phyloP scores from a whole-genome alignment of 768 basidiomycete genomes.

The Hemileccinum impolitum region DNA sequence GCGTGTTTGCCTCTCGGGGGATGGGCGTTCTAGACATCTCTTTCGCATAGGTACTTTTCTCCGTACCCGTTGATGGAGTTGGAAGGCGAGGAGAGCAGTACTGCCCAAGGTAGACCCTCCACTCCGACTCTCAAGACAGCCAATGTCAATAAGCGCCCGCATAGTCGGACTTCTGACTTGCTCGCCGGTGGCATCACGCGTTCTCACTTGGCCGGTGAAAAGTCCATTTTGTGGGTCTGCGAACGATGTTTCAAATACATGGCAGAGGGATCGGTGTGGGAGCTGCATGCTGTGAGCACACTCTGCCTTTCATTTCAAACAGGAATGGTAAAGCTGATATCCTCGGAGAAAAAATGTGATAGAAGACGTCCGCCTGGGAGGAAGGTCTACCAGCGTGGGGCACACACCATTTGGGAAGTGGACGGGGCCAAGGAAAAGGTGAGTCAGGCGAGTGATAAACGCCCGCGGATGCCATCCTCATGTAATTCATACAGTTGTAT shows the following conservation, averaged over 20 bases:
- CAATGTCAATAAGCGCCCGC: conserved; percentile 54
- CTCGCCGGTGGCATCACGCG: conserved; percentile 60
- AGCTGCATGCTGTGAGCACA: conserved; percentile 57
- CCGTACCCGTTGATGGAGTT: conserved; percentile 80
- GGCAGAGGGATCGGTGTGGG: conserved; percentile 69
- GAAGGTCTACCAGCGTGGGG: conserved; percentile 88
- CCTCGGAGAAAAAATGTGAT: conserved; percentile 60
- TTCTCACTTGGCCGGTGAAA: conserved; percentile 42
- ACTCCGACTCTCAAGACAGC: conserved; percentile 40
- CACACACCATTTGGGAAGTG: conserved; percentile 92
- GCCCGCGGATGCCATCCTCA: background rate
- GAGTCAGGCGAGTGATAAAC: conserved; percentile 13
- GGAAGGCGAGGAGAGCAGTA: conserved; percentile 51
- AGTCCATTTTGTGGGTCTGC: conserved; percentile 73
- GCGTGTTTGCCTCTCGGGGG: conserved; percentile 26
- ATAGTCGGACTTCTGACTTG: conserved; percentile 72
- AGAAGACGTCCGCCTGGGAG: conserved; percentile 76
- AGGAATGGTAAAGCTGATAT: conserved; percentile 8
- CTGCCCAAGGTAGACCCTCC: conserved; percentile 24
- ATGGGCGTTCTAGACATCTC: background rate
- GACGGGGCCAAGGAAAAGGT: conserved; percentile 88
- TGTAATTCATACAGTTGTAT: conserved; percentile 60
- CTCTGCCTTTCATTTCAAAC: conserved; percentile 5
- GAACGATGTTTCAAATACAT: conserved; percentile 98
- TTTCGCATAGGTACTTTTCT: conserved; percentile 76